Evolutionary conservation across 306 rosid species (phyloP), one percentile per base, ranked within the genome.

Genomic region (Prunus fruticosa): DNA sequence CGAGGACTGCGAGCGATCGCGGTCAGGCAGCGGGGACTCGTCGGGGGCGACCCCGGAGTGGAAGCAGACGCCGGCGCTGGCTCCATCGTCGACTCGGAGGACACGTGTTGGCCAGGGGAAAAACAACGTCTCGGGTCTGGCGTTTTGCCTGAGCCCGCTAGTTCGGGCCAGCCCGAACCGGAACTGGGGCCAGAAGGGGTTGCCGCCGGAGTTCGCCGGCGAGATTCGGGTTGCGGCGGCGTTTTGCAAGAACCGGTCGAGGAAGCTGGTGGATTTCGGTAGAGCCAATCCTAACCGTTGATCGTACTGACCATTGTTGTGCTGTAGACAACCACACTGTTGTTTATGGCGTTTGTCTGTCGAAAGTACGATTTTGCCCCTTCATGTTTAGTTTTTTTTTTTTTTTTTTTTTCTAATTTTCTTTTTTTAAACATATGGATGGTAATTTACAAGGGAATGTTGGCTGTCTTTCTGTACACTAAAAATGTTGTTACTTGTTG

Each of bases 241-340:
- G 81, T 90, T 85, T 81, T 88, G 92, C 84, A 83, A 81, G 23
- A 95, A 92, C 80, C 93, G 99, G 30, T 95, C 96, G 6, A 73
- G 97, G 67, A 95, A 95, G 83, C 85, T 95, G 60, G 96, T 86
- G 6, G 99, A 95, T 81, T 92, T 95, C 73, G 97, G 99, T 20
- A 86, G 93, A 86, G 84, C 76, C 80, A 83, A 78, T 72, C 83
- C 76, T 52, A 91, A 88, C 88, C 97, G 98, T 79, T 95, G 93
- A 92, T 86, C 19, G 68, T 8, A 30, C 75, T 28, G 77, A 83
- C 88, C 63, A 75, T 80, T 62, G 78, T 78, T 79, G 78, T 38
- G 11, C 72, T 38, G 66, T 75, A 61, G 78, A 69, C 64, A 60
- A 22, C 61, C 41, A 12, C 20, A 50, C 50, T 51, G 49, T 18